A percentile compares a stretch with the other conserved stretches of the same genome.
These are phyloP conservation scores for Penicillium taxi DNA, from an alignment of 495 filamentous ascomycete genomes.

Conservation along the genomic window DNA sequence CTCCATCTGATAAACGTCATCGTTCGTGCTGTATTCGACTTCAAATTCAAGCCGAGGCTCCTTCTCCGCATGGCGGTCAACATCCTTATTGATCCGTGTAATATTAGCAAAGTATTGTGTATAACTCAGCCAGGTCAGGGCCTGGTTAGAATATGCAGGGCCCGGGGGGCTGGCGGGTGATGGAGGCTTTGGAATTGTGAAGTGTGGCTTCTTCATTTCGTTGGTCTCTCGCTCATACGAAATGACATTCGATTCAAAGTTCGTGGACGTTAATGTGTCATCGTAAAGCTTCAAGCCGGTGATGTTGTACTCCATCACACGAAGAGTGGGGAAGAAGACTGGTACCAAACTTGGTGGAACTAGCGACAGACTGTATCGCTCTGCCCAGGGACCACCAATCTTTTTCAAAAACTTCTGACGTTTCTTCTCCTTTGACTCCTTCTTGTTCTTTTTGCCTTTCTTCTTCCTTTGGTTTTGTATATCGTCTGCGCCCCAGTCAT, in stretches of 20 bases:
- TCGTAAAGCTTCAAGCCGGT: constrained; percentile 54
- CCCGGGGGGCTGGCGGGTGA: constrained; percentile 69
- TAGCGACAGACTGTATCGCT: constrained; percentile 73
- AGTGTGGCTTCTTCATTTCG: constrained; percentile 44
- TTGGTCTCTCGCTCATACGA: neutral
- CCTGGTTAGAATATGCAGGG: constrained; percentile 84
- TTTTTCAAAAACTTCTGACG: constrained; percentile 52
- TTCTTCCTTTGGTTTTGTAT: constrained; percentile 32
- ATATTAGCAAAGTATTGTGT: constrained; percentile 93
- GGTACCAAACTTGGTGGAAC: constrained; percentile 84
- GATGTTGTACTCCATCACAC: constrained; percentile 89
- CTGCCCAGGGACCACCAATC: constrained; percentile 72
- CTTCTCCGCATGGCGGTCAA: constrained; percentile 21
- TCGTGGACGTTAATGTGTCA: neutral
- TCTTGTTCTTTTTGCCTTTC: constrained; percentile 8
- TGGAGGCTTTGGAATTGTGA: constrained; percentile 63
- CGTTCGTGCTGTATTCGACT: constrained; percentile 78
- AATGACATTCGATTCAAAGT: neutral
- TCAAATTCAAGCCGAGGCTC: constrained; percentile 64
- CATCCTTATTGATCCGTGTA: constrained; percentile 71
- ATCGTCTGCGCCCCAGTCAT: neutral
- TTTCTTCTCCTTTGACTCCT: constrained; percentile 40
- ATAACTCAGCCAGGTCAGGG: constrained; percentile 65
- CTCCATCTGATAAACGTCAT: constrained; percentile 63
- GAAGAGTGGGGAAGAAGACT: constrained; percentile 82